A percentile compares a stretch with the other conserved stretches of the same genome.
phyloP scores from a whole-genome alignment of 768 basidiomycete species.

The Suillus paluster region DNA sequence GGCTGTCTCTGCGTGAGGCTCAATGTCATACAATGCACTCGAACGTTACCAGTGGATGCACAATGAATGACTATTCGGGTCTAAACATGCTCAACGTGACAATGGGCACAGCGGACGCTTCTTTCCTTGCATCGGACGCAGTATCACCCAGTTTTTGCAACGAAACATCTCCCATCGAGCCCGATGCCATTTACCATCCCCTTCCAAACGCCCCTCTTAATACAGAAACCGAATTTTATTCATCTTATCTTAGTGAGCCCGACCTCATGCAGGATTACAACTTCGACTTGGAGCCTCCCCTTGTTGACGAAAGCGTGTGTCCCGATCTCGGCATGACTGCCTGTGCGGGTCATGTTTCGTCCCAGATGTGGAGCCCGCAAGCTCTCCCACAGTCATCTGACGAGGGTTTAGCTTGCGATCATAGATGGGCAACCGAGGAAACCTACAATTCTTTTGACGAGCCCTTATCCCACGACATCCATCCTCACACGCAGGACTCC shows the following conservation, averaged over 20 bases:
- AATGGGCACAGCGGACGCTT: background rate
- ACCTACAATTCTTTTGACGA: too few species aligned
- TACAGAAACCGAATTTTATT: background rate
- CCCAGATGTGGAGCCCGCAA: background rate
- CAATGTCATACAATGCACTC: background rate
- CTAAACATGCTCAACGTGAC: background rate
- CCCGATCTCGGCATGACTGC: too few species aligned
- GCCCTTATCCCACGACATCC: too few species aligned
- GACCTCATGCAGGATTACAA: background rate
- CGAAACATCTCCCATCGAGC: background rate
- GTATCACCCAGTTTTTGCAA: background rate
- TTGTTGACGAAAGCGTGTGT: too few species aligned
- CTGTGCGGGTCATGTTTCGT: background rate
- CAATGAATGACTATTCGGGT: accelerated
- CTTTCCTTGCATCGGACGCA: background rate
- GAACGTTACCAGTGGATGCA: too few species aligned
- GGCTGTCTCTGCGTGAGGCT: background rate
- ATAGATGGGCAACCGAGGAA: background rate
- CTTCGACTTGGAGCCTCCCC: background rate
- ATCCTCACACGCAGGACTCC: background rate
- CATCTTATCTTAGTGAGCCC: background rate
- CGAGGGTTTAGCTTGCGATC: background rate
- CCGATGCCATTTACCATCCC: background rate
- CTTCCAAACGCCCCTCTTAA: background rate
- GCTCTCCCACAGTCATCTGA: background rate